Evolutionary conservation across 202 grass and related monocot genomes (phyloP), one percentile per base, ranked within the genome.

Genomic region (Schoenoplectus triqueter): DNA sequence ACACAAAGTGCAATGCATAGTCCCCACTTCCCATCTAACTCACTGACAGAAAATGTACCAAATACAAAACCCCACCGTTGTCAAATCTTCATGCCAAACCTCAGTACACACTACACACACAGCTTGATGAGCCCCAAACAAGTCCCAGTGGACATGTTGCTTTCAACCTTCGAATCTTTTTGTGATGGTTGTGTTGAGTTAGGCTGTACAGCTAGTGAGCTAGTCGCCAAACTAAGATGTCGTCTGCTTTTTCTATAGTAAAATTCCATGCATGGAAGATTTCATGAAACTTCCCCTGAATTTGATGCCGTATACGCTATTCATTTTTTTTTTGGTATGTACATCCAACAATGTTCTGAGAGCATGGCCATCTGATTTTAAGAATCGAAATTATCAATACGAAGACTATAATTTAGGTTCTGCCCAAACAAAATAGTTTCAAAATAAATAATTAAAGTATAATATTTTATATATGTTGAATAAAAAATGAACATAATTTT

Each of bases 141-240:
- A 22, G 11, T 15, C 6, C 13, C 60, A 60, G 54, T 78, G 54
- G 54, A 14, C 13, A 39, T 42, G 54, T 60, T 78, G 74, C 74
- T 78, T 78, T 60, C 74, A 44, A 59, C 3, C 74, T n/a, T 78
- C 47, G 46, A 51, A 51, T 51, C 41, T 20, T 50, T 70, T 49
- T 50, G 65, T 68, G 2, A 48, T 74, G n/a, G 9, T 78, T 61
- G 54, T 18, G 47, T 45, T 41, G 52, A 18, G 54, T 78, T 78
- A 60, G 54, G 74, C 54, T 78, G 11, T 39, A 73, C 70, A 73
- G 69, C 68, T 66, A 41, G 22, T 41, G 22, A 67, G 22, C 64
- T 67, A 67, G 64, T 67, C 7, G 64, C 64, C 64, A 67, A 67
- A 67, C 64, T 67, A 67, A 67, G 22, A 67, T 39, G 64, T 67